These are phyloP conservation scores for Taiwanofungus camphoratus DNA, from an alignment of 1,284 basidiomycete genomes.

Conservation along the genomic window DNA sequence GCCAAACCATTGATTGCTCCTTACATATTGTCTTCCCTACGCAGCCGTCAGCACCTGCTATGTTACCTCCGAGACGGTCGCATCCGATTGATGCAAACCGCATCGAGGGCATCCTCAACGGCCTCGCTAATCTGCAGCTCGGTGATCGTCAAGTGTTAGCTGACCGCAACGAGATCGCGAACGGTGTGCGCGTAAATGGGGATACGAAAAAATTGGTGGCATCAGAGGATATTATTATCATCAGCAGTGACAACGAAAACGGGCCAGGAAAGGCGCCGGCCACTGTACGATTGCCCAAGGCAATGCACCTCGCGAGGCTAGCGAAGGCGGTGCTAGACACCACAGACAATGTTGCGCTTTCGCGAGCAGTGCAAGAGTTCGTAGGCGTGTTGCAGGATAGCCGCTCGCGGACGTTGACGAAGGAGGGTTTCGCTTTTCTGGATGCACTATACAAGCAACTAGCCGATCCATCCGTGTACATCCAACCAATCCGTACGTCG, in stretches of 20 bases:
- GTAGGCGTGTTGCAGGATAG: conserved; percentile 52
- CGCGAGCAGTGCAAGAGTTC: conserved; percentile 52
- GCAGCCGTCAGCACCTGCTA: conserved; percentile 21
- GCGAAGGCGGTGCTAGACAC: conserved; percentile 38
- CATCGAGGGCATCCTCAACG: conserved; percentile 50
- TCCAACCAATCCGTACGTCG: conserved; percentile 44
- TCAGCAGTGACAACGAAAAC: conserved; percentile 38
- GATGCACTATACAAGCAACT: conserved; percentile 65
- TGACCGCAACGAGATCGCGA: conserved; percentile 21
- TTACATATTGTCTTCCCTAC: not conserved
- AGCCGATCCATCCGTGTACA: conserved; percentile 54
- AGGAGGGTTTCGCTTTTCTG: conserved; percentile 64
- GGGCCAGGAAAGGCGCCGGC: conserved; percentile 25
- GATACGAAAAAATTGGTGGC: too few relatives aligned
- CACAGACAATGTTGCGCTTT: conserved; percentile 47
- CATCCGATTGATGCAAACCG: conserved; percentile 10
- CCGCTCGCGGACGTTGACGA: conserved; percentile 59
- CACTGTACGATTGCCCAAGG: conserved; percentile 42
- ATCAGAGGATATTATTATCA: conserved; percentile 47
- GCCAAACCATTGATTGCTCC: too few relatives aligned
- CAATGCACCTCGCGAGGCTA: conserved; percentile 44
- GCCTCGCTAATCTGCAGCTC: conserved; percentile 52
- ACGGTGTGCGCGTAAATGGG: conserved; percentile 10
- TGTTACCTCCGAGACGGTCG: conserved; percentile 12
- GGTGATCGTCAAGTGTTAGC: conserved; percentile 32